These are phyloP conservation scores for Barnettozyma hawaiiensis DNA, from an alignment of 1,139 yeast species.

Conservation along the genomic window DNA sequence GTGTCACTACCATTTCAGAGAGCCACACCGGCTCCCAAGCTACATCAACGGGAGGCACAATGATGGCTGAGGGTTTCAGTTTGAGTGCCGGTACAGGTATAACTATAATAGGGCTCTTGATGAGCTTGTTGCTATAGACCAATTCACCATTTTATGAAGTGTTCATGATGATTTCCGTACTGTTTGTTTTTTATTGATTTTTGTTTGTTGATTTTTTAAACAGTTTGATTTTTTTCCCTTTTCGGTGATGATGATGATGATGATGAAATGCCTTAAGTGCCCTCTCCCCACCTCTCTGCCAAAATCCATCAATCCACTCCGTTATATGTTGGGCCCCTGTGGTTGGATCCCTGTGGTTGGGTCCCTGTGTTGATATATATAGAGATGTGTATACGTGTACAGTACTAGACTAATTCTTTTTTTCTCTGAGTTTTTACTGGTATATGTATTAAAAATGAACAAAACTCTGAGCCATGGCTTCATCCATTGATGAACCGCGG, in stretches of 20 bases:
- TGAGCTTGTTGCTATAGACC: background rate
- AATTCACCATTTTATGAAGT: background rate
- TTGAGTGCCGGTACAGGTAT: background rate
- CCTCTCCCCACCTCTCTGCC: too few species aligned
- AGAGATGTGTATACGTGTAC: background rate
- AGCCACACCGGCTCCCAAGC: background rate
- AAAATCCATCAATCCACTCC: too few species aligned
- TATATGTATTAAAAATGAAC: conserved; percentile 3
- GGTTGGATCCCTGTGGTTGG: too few species aligned
- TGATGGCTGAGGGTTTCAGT: background rate
- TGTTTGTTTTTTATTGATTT: background rate
- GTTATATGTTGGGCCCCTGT: too few species aligned
- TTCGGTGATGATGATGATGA: too few species aligned
- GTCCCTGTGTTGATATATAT: too few species aligned
- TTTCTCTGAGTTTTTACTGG: background rate
- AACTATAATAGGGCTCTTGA: background rate
- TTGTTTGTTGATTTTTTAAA: background rate
- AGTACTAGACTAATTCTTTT: background rate
- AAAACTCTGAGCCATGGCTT: conserved; percentile 6
- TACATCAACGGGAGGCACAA: background rate
- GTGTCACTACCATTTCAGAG: background rate
- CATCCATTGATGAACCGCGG: background rate
- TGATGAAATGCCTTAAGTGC: too few species aligned
- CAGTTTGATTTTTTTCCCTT: background rate
- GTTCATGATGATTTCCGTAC: too few species aligned